Base-by-base conservation (phyloP, 2,329 filamentous ascomycete genomes). In the Pseudogymnoascus sp. region DNA sequence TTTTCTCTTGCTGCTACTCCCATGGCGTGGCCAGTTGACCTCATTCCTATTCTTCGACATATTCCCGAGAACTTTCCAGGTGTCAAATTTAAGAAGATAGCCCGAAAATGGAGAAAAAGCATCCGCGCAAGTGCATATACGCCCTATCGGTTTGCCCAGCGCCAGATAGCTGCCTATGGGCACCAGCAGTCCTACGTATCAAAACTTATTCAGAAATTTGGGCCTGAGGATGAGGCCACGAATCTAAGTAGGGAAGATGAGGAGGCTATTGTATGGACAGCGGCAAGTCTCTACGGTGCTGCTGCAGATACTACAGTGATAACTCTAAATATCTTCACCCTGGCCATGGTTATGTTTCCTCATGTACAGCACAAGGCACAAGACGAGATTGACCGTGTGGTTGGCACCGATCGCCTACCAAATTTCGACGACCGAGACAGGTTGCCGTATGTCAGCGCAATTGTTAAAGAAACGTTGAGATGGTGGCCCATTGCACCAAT, bases 401-500 rank as follows among this genome's bases (percentile, higher is more conserved):
- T 83, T 28, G 81, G 81, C 1, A 69, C 69, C 1, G 71, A 74
- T 35, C 72, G 81, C 9, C 72, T 83, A 4, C 82, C 82, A 1
- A 73, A 69, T 0, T 78, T 80, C 64, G 73, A 76, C 2, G 82
- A 85, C 65, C 73, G 77, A 10, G 71, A 74, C 0, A 70, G 72
- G 0, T 71, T 85, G 35, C 73, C 69, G 2, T 80, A 79, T 64
- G 71, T 83, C 47, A 75, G 79, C 62, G 73, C 74, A 28, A 72
- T 82, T 17, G 70, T 83, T 10, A 76, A 80, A 62, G 81, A 83
- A 66, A 76, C 76, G 4, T 72, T 77, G 42, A 75, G 80, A 7
- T 80, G 77, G 76, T 73, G 74, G 28, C 79, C 79, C 1, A 72
- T 81, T 4, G 76, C 76, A 2, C 78, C 80, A 1, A 71, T 81